Base-by-base conservation (phyloP, 345 rosid genomes). In the Eucalyptus pauciflora region DNA sequence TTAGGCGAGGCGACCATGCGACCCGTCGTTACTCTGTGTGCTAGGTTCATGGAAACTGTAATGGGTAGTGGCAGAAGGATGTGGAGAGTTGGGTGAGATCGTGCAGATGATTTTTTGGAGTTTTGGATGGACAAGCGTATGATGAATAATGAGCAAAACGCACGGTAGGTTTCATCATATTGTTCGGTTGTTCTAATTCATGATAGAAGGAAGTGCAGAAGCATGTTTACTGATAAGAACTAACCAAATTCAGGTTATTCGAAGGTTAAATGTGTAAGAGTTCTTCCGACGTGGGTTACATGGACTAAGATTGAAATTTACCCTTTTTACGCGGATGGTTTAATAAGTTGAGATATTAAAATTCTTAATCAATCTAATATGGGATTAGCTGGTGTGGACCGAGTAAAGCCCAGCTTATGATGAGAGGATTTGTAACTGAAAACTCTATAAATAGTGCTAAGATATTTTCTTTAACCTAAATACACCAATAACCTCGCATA, bases 301-400 rank as follows among this genome's bases (percentile, higher is more conserved):
- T 52, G 10, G 2, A 52, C 24, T 18, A 0, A 52, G 58, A 52
- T 52, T 52, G 8, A 18, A 52, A 52, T 52, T 52, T 4, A 52
- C 58, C 58, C 10, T 52, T 52, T 52, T 52, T 3, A 52, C 0
- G 24, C 4, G 58, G 58, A 52, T 52, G 58, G 10, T 18, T 52
- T 52, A 52, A 52, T 4, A 52, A 18, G 58, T 52, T 52, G 24
- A 52, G 58, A 52, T 18, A 18, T 52, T 7, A 52, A 52, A 52
- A 52, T 52, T 52, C 58, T 52, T 52, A 1, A 52, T 52, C 24
- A 52, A 2, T 52, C 8, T 52, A 52, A 52, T 18, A 52, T 18
- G 4, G 16, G 24, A 2, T 2, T 52, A 0, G 10, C 0, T 18
- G 8, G 9, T 52, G 2, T 18, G 24, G 2, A 52, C 24, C 2